Base-by-base conservation (phyloP, 2,329 filamentous ascomycete species). In the Neonectria hederae region DNA sequence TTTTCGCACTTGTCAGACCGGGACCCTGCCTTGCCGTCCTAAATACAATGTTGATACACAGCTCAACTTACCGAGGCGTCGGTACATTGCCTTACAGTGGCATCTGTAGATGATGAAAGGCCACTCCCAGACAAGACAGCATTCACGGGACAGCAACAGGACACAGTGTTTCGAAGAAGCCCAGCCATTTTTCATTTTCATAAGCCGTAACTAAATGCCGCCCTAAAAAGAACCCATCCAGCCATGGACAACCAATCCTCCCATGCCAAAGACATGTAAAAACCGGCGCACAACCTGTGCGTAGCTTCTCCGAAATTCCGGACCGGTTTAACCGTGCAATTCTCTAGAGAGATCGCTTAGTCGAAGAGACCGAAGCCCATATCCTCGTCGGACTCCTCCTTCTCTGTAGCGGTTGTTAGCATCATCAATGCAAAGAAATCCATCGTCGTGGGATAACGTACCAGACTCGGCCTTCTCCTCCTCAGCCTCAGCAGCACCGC, bases 321-420 rank as follows among this genome's bases (percentile, higher is more conserved):
- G 69, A 71, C 69, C 59, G 67, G 78, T 73, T 69, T 78, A 69
- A 75, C 70, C 66, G 63, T 73, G 70, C 72, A 60, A 65, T 62
- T 74, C 67, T 67, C 67, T 69, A 55, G 49, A 62, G 67, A 67
- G 71, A 74, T 67, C 77, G 82, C 80, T 89, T 90, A 90, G 83
- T 90, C 88, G 87, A 90, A 90, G 72, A 92, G 89, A 87, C 89
- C 89, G 85, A 91, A 90, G 76, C 89, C 89, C 89, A 91, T 91
- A 80, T 91, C 90, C 82, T 90, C 90, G 83, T 91, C 89, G 82
- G 89, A 90, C 85, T 90, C 79, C 74, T 79, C 77, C 70, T 75
- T 74, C 75, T 78, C 76, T 66, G 62, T 32, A 35, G 28, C 3
- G 13, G 22, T 40, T 60, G 63, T 66, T 49, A 70, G 60, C 53